phyloP scores from a whole-genome alignment of 2,329 filamentous ascomycete genomes.

The Gaeumannomyces tritici region DNA sequence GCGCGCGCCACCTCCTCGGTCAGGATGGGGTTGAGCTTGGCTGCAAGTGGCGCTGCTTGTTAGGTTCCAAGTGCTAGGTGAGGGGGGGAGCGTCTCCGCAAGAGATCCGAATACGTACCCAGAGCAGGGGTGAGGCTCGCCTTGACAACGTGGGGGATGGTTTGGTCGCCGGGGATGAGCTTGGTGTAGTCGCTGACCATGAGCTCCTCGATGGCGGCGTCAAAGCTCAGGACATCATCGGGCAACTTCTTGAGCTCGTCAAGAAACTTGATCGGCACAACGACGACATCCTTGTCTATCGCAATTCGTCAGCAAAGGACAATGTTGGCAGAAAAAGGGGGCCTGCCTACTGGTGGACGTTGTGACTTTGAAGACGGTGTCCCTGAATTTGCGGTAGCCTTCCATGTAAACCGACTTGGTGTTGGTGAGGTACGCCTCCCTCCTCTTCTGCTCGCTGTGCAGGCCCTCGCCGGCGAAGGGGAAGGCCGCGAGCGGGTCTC shows the following conservation, averaged over 20 bases:
- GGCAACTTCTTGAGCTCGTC: slow-evolving; percentile 21
- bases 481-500: slow-evolving; percentile 12
- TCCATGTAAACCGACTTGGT: slow-evolving; percentile 16
- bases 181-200: slow-evolving; percentile 25
- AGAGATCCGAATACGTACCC: slow-evolving; percentile 10
- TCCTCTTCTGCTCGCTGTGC: slow-evolving; percentile 15
- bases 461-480: slow-evolving; percentile 17
- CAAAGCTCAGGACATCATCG: slow-evolving; percentile 20
- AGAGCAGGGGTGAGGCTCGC: slow-evolving; percentile 22
- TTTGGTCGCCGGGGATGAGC: slow-evolving; percentile 13
- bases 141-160: slow-evolving; percentile 21
- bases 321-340: too few species aligned
- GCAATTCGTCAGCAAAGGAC: not conserved
- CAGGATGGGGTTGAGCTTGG: slow-evolving; percentile 24
- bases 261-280: slow-evolving; percentile 20
- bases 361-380: slow-evolving; percentile 18
- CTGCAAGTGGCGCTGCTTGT: slow-evolving; percentile 9
- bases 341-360: slow-evolving; percentile 13
- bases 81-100: not conserved
- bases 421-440: slow-evolving; percentile 14
- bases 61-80: not conserved
- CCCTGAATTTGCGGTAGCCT: slow-evolving; percentile 23
- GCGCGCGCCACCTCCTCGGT: slow-evolving; percentile 25
- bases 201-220: slow-evolving; percentile 16
- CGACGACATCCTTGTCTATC: slow-evolving; percentile 15